phyloP scores from a whole-genome alignment of 2,329 filamentous ascomycete species.

The Ascomycota sp. region DNA sequence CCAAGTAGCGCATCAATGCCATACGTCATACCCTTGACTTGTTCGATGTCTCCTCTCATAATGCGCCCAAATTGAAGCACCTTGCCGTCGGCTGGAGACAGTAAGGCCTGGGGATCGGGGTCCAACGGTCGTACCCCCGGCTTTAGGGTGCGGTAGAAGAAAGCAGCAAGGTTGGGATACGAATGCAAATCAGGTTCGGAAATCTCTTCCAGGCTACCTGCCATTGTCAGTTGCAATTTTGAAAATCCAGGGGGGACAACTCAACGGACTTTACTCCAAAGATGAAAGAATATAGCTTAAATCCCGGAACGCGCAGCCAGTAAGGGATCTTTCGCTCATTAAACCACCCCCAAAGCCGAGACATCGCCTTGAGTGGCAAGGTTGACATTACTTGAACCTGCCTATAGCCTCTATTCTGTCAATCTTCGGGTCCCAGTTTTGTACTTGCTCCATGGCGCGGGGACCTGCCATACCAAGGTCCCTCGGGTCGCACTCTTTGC shows the following conservation, averaged over 20 bases:
- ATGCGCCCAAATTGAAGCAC: conserved; percentile 84
- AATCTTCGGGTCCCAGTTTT: neutral
- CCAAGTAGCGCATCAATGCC: conserved; percentile 82
- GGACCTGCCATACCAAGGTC: conserved; percentile 44
- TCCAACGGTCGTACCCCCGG: conserved; percentile 71
- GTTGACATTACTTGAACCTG: conserved; percentile 88
- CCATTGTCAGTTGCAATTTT: neutral
- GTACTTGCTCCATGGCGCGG: neutral
- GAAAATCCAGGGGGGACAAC: neutral
- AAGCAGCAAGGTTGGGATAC: conserved; percentile 82
- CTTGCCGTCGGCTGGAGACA: conserved; percentile 77
- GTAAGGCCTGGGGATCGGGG: conserved; percentile 51
- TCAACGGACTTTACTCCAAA: conserved; percentile 54
- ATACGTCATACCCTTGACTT: conserved; percentile 97
- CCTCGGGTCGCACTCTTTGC: conserved; percentile 50
- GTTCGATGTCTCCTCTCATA: conserved; percentile 82
- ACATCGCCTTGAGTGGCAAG: conserved; percentile 72
- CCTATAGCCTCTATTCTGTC: conserved; percentile 17
- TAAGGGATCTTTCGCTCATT: conserved; percentile 79
- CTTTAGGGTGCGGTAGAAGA: conserved; percentile 91
- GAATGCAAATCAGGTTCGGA: conserved; percentile 68
- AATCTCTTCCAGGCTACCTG: conserved; percentile 52
- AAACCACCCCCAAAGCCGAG: conserved; percentile 71
- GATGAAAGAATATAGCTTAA: conserved; percentile 72
- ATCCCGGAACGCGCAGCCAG: conserved; percentile 68